phyloP scores from a whole-genome alignment of 306 rosid species.

The Inga laurina region DNA sequence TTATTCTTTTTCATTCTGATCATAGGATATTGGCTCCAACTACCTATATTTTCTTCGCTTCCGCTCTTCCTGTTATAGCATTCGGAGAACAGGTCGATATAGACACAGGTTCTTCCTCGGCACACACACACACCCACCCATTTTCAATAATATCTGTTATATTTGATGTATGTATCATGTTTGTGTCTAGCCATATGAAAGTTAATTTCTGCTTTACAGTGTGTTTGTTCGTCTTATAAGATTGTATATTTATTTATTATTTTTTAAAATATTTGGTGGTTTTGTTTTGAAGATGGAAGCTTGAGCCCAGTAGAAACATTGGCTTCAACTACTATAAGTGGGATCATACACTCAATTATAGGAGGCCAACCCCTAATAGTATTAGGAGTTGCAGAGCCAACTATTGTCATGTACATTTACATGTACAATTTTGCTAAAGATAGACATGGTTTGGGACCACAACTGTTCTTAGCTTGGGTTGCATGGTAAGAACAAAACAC shows the following conservation, averaged over 20 bases:
- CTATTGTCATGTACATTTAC: conserved; percentile 81
- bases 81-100: conserved; percentile 74
- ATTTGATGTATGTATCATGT: no score
- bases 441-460: conserved; percentile 53
- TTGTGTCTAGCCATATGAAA: no score
- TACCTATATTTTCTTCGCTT: conserved; percentile 75
- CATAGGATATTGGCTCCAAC: conserved; percentile 77
- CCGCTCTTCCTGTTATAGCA: conserved; percentile 85
- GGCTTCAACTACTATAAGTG: no score
- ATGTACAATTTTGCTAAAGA: conserved; percentile 71
- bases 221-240: neutral
- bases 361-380: conserved; percentile 90
- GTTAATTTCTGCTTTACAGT: no score
- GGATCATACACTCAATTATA: conserved; percentile 62
- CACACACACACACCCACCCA: no score
- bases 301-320: no score
- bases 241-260: no score
- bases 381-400: conserved; percentile 92
- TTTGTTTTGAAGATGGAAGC: conserved; percentile 30
- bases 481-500: conserved; percentile 62
- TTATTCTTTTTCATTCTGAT: neutral
- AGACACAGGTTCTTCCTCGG: conserved; percentile 55
- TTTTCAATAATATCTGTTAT: no score
- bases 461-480: conserved; percentile 79
- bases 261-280: neutral